Evolutionary conservation across 164 flowering plant species (phyloP), one percentile per base, ranked within the genome.

Genomic region (Berberis thunbergii): DNA sequence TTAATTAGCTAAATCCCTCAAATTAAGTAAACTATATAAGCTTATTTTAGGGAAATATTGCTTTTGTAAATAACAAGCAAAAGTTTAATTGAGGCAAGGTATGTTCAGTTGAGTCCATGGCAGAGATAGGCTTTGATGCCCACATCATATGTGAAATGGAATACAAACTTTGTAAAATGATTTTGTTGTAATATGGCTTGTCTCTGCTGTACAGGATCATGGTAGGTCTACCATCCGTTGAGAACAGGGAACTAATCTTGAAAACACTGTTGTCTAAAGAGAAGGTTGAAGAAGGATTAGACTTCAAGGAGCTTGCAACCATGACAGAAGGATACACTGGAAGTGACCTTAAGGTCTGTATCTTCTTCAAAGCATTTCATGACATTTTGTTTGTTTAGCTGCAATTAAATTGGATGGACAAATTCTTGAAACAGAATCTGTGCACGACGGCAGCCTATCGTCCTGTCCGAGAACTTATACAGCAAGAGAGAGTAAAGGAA

Each of bases 291-390:
- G 86, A 79, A 66, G 83, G 79, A 41, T 73, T 94, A 54, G 84
- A 91, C 62, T 84, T 76, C 56, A 86, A 80, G 69, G 97, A 90
- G 79, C 83, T 94, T 50, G 98, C 97, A 38, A 70, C 77, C 11
- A 77, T 94, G 95, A 94, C 98, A 40, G 98, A 91, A 76, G 98
- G 97, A 66, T 90, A 80, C 63, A 84, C 74, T 66, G 98, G 98
- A 78, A 90, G 98, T 68, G 98, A 90, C 78, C 83, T 93, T 6
- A 90, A 93, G 98, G 98, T 91, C 43, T 26, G 53, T 69, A 52
- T 57, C 13, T 59, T 61, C 5, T 49, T 59, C 58, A 57, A 41
- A 9, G 44, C 5, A 13, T 26, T 45, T 49, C 11, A 10, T 1
- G 3, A 3, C 8, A 52, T 39, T 57, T 40, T 6, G 1, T 57